phyloP scores from a whole-genome alignment of 805 yeast species.

The Wickerhamiella siamensis region DNA sequence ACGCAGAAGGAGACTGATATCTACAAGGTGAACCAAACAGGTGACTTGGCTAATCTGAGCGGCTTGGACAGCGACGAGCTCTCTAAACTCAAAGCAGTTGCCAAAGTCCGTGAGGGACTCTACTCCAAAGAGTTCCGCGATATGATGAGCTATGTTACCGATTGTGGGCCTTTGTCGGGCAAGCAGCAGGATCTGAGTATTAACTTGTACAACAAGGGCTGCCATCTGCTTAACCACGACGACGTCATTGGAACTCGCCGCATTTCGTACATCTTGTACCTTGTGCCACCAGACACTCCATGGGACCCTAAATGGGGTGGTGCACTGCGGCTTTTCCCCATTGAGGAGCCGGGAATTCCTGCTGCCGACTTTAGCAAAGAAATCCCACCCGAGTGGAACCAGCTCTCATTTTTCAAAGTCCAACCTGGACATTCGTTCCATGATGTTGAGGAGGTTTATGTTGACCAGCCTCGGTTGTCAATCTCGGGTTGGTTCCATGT shows the following conservation, averaged over 20 bases:
- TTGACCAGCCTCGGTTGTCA: conserved; percentile 76
- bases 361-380: conserved; percentile 53
- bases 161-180: conserved; percentile 85
- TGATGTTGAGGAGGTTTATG: conserved; percentile 94
- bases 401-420: conserved; percentile 87
- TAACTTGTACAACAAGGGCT: conserved; percentile 81
- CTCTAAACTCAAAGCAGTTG: conserved; percentile 57
- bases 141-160: conserved; percentile 59
- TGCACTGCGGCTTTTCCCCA: conserved; percentile 70
- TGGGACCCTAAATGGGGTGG: conserved; percentile 97
- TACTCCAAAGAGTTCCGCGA: conserved; percentile 79
- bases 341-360: conserved; percentile 82
- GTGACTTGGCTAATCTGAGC: conserved; percentile 83
- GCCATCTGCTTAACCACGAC: conserved; percentile 90
- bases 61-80: conserved; percentile 70
- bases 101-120: conserved; percentile 68
- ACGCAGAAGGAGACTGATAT: conserved; percentile 95
- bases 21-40: conserved; percentile 71
- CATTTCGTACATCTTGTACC: conserved; percentile 78
- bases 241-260: conserved; percentile 94
- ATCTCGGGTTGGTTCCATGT: conserved; percentile 99
- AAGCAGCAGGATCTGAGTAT: conserved; percentile 81
- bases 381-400: conserved; percentile 86
- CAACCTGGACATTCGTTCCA: conserved; percentile 95
- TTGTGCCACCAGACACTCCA: conserved; percentile 77